Evolutionary conservation across 352 stramenopile species (phyloP).

Genomic region (Phytophthora melonis): DNA sequence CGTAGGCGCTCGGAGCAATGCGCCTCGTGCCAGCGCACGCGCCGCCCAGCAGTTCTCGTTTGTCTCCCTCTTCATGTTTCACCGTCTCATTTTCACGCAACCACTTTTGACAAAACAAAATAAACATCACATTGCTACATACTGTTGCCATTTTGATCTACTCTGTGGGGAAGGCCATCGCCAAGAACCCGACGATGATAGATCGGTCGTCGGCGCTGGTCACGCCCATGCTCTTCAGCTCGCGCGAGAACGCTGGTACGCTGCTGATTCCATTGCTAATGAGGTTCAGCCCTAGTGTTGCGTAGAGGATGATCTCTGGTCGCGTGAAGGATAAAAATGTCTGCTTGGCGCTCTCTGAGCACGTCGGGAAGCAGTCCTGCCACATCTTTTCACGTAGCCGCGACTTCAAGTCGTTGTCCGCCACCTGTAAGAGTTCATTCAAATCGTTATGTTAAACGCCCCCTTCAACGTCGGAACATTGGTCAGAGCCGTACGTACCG

Average conservation of each 20-base stretch:
- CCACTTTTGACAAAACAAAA: conserved; percentile 22
- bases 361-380: conserved; percentile 85
- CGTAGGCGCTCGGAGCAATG: background rate
- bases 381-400: conserved; percentile 78
- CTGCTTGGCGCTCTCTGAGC: conserved; percentile 73
- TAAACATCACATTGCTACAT: conserved; percentile 40
- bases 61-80: conserved; percentile 13
- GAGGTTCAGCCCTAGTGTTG: conserved; percentile 84
- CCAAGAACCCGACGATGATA: conserved; percentile 82
- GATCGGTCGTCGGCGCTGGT: conserved; percentile 75
- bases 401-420: conserved; percentile 53
- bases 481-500: conserved; percentile 31
- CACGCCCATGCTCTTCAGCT: conserved; percentile 82
- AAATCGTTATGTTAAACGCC: background rate
- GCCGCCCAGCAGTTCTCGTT: background rate
- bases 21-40: too few species aligned
- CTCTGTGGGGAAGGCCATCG: conserved; percentile 76
- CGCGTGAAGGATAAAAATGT: conserved; percentile 81
- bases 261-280: conserved; percentile 88
- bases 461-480: background rate
- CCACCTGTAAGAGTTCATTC: conserved; percentile 27
- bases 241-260: conserved; percentile 80
- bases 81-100: background rate
- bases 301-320: conserved; percentile 81
- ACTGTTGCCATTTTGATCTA: conserved; percentile 26